Base-by-base conservation (phyloP, 164 flowering plant genomes). In the Aristolochia fimbriata region DNA sequence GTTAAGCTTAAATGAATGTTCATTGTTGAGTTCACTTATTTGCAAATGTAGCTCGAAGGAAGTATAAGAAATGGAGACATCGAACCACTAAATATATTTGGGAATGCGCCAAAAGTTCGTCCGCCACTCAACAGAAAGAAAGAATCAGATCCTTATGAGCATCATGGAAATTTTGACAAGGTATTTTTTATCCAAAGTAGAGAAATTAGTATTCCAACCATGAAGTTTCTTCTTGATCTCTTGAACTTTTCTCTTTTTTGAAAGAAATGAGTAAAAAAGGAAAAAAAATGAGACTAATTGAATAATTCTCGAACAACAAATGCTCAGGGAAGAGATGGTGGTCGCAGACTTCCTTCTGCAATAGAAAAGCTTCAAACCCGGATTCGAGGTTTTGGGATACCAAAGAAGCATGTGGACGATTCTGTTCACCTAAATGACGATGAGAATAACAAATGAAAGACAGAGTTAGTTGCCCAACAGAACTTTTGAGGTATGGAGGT, bases 21-120 rank as follows among this genome's bases (percentile, higher is more conserved):
- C 53, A 9, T 23, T 31, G 5, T 27, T 50, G 23, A 21, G 23
- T 15, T 19, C 19, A 15, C 48, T 33, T 21, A 57, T 21, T 25
- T 24, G 30, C 46, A 47, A 67, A 68, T 54, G 74, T 81, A 91
- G 98, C 82, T 93, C 27, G 97, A 93, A 76, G 86, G 87, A 74
- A 83, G 94, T 63, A 81, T 87, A 24, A 75, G 61, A 54, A 85
- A 81, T 70, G 96, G 96, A 62, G 97, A 93, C 73, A 15, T 93
- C 61, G 76, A 81, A 68, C 79, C 78, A 17, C 71, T 81, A 61
- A 84, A 77, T 61, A 62, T 84, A 54, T 86, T 89, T 65, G 74
- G 62, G 22, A 72, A 75, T 52, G 70, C 71, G 61, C 60, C 63
- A 22, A 76, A 77, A 57, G 43, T 51, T 58, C 37, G 73, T 45